These are phyloP conservation scores for Corchorus capsularis DNA, from an alignment of 345 rosid genomes.

Conservation along the genomic window DNA sequence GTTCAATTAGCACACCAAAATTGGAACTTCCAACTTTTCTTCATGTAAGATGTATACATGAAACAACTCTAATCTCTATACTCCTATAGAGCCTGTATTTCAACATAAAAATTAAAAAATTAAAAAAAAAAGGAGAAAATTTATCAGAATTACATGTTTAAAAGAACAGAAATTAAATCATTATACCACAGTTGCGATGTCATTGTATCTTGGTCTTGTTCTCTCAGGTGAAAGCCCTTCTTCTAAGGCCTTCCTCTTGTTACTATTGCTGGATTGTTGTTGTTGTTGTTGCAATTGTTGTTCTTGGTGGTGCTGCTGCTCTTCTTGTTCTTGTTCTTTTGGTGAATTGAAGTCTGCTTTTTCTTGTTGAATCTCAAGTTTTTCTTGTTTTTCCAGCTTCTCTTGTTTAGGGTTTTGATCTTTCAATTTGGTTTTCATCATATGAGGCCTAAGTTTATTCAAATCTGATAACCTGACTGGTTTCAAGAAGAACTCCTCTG, in stretches of 20 bases:
- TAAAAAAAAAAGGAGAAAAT: not conserved
- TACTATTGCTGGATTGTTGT: conserved; percentile 24
- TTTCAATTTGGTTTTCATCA: conserved; percentile 50
- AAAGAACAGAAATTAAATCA: not conserved
- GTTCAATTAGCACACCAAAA: no score
- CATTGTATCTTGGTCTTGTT: conserved; percentile 51
- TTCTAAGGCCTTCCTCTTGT: conserved; percentile 63
- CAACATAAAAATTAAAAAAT: no score
- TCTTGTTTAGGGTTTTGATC: conserved; percentile 22
- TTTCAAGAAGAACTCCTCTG: conserved; percentile 72
- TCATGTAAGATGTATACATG: no score
- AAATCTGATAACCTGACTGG: conserved; percentile 59
- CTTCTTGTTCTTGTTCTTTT: conserved; percentile 1
- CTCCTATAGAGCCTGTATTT: no score
- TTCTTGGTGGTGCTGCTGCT: not conserved
- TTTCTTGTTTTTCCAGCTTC: conserved; percentile 11
- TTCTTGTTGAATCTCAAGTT: conserved; percentile 13
- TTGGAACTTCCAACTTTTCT: no score
- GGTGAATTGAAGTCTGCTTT: conserved; percentile 20
- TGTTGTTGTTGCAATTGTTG: conserved; percentile 18
- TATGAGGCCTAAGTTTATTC: conserved; percentile 55
- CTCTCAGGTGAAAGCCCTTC: conserved; percentile 57
- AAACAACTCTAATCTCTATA: no score
- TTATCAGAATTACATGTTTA: conserved; percentile 20
- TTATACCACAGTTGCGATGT: conserved; percentile 40